Percentiles rank a stretch among this genome's conserved stretches.
Evolutionary conservation across 192 early-diverging fungal species (phyloP).

Genomic region (Jimgerdemannia flammicorona): DNA sequence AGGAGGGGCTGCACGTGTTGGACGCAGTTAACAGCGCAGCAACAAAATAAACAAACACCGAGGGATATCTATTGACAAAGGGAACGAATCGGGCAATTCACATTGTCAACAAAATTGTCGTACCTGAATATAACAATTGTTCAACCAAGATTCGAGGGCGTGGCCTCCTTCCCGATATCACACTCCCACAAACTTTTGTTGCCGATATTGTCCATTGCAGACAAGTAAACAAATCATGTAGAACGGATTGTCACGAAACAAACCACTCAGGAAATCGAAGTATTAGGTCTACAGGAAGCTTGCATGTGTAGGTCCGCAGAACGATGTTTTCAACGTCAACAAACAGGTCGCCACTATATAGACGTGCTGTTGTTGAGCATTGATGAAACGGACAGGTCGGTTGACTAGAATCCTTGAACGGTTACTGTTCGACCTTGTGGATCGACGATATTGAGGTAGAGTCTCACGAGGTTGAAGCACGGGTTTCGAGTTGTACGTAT

Average conservation of each 20-base stretch:
- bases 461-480: not conserved
- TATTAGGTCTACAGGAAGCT: too few species aligned
- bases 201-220: not conserved
- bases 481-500: too few species aligned
- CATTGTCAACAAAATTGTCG: not conserved
- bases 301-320: not conserved
- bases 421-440: not conserved
- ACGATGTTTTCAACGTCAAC: not conserved
- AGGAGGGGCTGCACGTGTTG: not conserved
- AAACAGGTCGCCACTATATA: not conserved
- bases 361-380: too few species aligned
- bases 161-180: not conserved
- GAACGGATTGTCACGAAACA: not conserved
- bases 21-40: not conserved
- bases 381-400: not conserved
- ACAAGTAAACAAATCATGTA: not conserved
- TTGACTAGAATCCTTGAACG: not conserved
- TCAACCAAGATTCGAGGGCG: not conserved
- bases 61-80: not conserved
- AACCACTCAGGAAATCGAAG: not conserved
- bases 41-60: not conserved
- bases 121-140: not conserved
- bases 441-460: not conserved
- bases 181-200: not conserved
- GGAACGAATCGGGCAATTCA: not conserved